Conservation (phyloP, 805 yeast species). For the Pichia deserticola region DNA sequence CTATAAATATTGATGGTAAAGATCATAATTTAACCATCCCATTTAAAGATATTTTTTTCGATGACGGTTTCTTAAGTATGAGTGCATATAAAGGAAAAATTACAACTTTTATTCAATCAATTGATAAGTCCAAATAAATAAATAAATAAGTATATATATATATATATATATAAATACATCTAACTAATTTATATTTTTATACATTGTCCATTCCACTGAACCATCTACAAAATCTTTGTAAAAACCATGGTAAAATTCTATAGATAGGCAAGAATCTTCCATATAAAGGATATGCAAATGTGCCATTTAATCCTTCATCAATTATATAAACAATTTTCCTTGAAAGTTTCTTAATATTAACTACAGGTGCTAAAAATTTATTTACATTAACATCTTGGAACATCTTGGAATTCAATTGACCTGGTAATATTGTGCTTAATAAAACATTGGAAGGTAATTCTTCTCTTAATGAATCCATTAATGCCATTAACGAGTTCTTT, state of each 20-base stretch:
- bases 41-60: conserved; percentile 39
- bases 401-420: conserved; percentile 44
- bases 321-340: conserved; percentile 27
- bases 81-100: conserved; percentile 28
- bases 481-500: conserved; percentile 37
- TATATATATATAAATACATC: neutral
- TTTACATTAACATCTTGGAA: conserved; percentile 39
- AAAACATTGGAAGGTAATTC: conserved; percentile 30
- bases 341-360: conserved; percentile 34
- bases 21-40: conserved; percentile 21
- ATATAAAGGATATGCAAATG: conserved; percentile 39
- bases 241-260: conserved; percentile 33
- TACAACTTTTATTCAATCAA: conserved; percentile 9
- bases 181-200: neutral
- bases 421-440: conserved; percentile 38
- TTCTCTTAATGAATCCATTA: conserved; percentile 38
- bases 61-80: conserved; percentile 37
- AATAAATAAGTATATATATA: no score
- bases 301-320: conserved; percentile 34
- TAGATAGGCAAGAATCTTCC: conserved; percentile 38
- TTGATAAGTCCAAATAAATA: conserved; percentile 19
- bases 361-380: conserved; percentile 41
- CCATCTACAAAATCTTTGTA: conserved; percentile 27
- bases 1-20: conserved; percentile 23
- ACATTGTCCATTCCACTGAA: conserved; percentile 27